A percentile compares a stretch with the other conserved stretches of the same genome.
phyloP scores from a whole-genome alignment of 495 filamentous ascomycete genomes.

The Penicillium manginii region DNA sequence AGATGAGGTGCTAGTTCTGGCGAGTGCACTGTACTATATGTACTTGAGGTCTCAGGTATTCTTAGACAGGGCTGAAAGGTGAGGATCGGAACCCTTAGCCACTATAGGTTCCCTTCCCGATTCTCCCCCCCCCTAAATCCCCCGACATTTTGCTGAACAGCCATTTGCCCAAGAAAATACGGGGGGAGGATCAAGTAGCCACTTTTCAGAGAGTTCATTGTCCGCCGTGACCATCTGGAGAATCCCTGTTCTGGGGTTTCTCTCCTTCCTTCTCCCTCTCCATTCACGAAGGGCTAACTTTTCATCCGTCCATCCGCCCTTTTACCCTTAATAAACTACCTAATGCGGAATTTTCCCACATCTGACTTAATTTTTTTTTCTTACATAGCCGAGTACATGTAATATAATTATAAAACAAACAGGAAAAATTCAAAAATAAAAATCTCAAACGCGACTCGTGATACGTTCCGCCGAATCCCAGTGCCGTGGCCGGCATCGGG shows the following conservation, averaged over 20 bases:
- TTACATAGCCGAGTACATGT: constrained; percentile 17
- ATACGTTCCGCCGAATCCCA: constrained; percentile 10
- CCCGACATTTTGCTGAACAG: constrained; percentile 33
- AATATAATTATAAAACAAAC: background rate
- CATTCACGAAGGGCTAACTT: background rate
- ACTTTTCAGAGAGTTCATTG: constrained; percentile 13
- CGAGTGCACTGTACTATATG: background rate
- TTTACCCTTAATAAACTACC: background rate
- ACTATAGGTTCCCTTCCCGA: constrained; percentile 18
- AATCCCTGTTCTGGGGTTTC: constrained; percentile 17
- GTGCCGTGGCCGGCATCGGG: constrained; percentile 41
- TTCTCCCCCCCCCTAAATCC: constrained; percentile 43
- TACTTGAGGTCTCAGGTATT: constrained; percentile 5
- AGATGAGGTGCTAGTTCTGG: background rate
- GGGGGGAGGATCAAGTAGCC: constrained; percentile 26
- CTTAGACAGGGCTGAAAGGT: constrained; percentile 38
- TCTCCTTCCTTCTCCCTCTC: background rate
- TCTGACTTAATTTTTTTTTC: constrained; percentile 4
- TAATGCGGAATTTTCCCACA: constrained; percentile 1
- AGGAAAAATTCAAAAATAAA: constrained; percentile 3
- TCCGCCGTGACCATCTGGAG: constrained; percentile 13
- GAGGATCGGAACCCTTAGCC: constrained; percentile 22
- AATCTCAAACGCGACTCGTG: constrained; percentile 13
- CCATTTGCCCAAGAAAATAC: constrained; percentile 35
- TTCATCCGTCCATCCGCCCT: background rate